Base-by-base conservation (phyloP, 257 asterid species). In the Lithospermum erythrorhizon region DNA sequence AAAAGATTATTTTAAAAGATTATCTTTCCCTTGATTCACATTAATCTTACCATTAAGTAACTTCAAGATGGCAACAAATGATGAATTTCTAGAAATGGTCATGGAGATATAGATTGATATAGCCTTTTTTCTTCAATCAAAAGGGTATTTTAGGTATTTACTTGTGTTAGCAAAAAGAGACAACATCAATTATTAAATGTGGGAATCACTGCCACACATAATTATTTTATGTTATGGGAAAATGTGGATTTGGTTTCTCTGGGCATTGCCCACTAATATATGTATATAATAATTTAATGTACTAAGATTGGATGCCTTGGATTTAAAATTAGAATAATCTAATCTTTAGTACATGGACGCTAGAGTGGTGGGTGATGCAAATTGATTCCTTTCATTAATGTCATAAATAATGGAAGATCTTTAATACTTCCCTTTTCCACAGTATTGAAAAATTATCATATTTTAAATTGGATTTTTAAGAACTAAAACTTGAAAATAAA, bases 161-260 rank as follows among this genome's bases (percentile, higher is more conserved):
- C 0, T 37, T 29, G 65, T 55, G 15, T 25, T 24, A 68, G 41
- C 51, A 37, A 65, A 21, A 61, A 35, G 45, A 45, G 69, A 32
- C 56, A 65, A 53, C 25, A 58, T 49, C 65, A 59, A 49, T 53
- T 57, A 67, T 67, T 62, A 41, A 53, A 37, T 72, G 62, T 29
- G 66, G 66, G 68, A 61, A 73, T 73, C 68, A 61, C 62, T 53
- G 63, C 48, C 23, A 62, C 47, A 22, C 9, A 6, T 49, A 9
- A 25, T 62, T 48, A 49, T 61, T 27, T 59, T 61, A 45, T 61
- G 56, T 37, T 24, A 57, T 65, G 30, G 69, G 63, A 29, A 66
- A 66, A 21, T 59, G 70, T 52, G 61, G 69, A 63, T 65, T 71
- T 21, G 53, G 63, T 54, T 72, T 55, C 59, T 55, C 59, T 55